A percentile compares a stretch with the other conserved stretches of the same genome.
Conservation (phyloP, 2,329 filamentous ascomycete genomes). For the Diaporthe australafricana region DNA sequence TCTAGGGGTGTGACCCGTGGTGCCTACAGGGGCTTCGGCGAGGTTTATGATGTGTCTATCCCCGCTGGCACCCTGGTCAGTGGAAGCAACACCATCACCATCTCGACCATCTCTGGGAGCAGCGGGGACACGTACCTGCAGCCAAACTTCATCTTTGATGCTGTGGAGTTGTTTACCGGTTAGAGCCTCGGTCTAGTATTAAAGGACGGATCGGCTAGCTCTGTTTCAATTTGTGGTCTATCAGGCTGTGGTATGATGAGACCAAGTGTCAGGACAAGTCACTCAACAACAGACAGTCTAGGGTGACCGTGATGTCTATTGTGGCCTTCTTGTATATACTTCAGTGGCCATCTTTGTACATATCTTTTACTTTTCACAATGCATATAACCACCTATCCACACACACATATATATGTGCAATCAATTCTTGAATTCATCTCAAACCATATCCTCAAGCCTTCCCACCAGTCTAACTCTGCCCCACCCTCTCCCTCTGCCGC, state of each 20-base stretch:
- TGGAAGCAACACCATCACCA: constrained; percentile 74
- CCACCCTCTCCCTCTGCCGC: not conserved
- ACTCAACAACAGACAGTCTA: not conserved
- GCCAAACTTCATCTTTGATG: constrained; percentile 62
- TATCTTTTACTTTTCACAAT: not conserved
- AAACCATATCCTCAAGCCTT: not conserved
- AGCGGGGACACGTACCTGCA: constrained; percentile 65
- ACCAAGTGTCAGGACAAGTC: not conserved
- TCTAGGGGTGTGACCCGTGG: constrained; percentile 74
- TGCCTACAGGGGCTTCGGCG: constrained; percentile 72
- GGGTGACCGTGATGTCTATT: not conserved
- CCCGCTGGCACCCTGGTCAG: constrained; percentile 67
- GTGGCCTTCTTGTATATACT: constrained; percentile 18
- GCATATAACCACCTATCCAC: not conserved
- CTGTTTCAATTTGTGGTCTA: not conserved
- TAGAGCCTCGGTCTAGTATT: not conserved
- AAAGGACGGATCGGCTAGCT: not conserved
- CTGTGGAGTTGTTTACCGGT: constrained; percentile 47
- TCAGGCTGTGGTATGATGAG: not conserved
- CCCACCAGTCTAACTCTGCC: not conserved
- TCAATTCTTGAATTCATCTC: no score
- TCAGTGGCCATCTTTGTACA: not conserved
- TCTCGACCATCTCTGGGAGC: constrained; percentile 69
- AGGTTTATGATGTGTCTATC: constrained; percentile 72
- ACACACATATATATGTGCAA: no score